Conservation (phyloP, 2,329 filamentous ascomycete genomes). For the Xylariales sp. region DNA sequence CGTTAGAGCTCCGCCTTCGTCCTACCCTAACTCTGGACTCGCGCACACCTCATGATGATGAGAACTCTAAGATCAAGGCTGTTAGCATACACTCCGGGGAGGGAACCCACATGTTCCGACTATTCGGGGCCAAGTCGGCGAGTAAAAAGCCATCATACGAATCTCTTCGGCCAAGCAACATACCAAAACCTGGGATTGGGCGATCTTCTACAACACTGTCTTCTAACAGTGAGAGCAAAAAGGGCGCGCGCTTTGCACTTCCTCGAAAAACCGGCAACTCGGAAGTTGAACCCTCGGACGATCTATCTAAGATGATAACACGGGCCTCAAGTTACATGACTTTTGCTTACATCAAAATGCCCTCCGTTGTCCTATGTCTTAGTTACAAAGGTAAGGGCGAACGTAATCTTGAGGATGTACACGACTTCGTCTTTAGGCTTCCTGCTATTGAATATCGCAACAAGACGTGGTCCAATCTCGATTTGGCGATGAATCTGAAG, state of each 20-base stretch:
- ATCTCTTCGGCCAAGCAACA: slow-evolving; percentile 60
- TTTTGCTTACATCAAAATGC: slow-evolving; percentile 92
- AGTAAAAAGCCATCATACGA: slow-evolving; percentile 68
- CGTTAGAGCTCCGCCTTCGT: slow-evolving; percentile 82
- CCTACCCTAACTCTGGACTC: slow-evolving; percentile 78
- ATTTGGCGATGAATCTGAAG: slow-evolving; percentile 91
- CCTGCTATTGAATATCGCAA: slow-evolving; percentile 96
- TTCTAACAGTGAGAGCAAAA: slow-evolving; percentile 56
- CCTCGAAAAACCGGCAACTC: slow-evolving; percentile 60
- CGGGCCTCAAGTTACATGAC: slow-evolving; percentile 98
- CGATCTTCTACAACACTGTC: slow-evolving; percentile 60
- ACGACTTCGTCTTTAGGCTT: slow-evolving; percentile 96
- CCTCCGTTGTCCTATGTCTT: slow-evolving; percentile 92
- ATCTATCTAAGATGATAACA: slow-evolving; percentile 95
- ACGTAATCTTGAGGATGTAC: slow-evolving; percentile 95
- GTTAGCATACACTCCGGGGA: slow-evolving; percentile 63
- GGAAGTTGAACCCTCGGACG: slow-evolving; percentile 79
- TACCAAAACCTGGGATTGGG: slow-evolving; percentile 58
- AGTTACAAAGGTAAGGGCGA: slow-evolving; percentile 97
- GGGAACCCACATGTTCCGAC: slow-evolving; percentile 60
- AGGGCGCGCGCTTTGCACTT: slow-evolving; percentile 66
- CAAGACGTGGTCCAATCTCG: slow-evolving; percentile 99
- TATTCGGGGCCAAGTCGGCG: slow-evolving; percentile 62
- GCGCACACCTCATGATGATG: slow-evolving; percentile 49
- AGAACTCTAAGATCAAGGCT: slow-evolving; percentile 58